Conservation (phyloP, 2,329 filamentous ascomycete genomes). For the Cadophora gregata region DNA sequence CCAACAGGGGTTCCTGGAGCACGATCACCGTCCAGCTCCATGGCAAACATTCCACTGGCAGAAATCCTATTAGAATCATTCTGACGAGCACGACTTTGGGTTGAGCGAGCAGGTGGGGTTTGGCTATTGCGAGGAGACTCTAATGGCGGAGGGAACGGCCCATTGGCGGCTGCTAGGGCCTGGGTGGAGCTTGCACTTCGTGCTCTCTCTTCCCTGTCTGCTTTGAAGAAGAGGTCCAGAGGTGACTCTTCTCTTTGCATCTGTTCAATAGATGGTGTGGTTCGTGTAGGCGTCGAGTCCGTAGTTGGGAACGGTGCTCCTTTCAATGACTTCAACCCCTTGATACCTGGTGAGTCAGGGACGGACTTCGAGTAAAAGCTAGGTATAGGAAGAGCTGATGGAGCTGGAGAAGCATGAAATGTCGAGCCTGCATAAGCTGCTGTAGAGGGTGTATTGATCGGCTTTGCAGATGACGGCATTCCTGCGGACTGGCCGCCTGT, state of each 20-base stretch:
- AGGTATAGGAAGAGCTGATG: constrained; percentile 87
- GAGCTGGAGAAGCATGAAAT: constrained; percentile 92
- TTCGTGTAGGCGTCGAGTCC: constrained; percentile 47
- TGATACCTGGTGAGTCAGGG: constrained; percentile 63
- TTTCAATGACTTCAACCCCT: constrained; percentile 51
- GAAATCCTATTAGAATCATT: constrained; percentile 53
- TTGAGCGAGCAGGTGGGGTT: constrained; percentile 40
- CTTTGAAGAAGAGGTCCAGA: constrained; percentile 88
- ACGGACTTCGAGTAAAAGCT: constrained; percentile 83
- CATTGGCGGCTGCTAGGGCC: constrained; percentile 47
- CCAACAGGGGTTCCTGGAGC: constrained; percentile 60
- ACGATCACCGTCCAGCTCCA: constrained; percentile 70
- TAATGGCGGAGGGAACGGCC: constrained; percentile 59
- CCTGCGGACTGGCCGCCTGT: constrained; percentile 36
- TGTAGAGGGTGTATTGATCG: constrained; percentile 50
- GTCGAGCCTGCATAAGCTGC: constrained; percentile 82
- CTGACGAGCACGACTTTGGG: constrained; percentile 46
- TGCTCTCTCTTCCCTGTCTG: constrained; percentile 77
- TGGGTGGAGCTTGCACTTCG: constrained; percentile 59
- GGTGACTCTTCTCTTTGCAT: constrained; percentile 71
- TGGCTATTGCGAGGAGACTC: constrained; percentile 48
- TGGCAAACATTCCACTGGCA: constrained; percentile 64
- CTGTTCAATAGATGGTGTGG: constrained; percentile 60
- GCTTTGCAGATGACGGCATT: constrained; percentile 47
- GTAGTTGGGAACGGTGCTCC: constrained; percentile 46